Evolutionary conservation across 163 green algal genomes (phyloP), one percentile per base, ranked within the genome.

Genomic region (Chloroidium sp.): DNA sequence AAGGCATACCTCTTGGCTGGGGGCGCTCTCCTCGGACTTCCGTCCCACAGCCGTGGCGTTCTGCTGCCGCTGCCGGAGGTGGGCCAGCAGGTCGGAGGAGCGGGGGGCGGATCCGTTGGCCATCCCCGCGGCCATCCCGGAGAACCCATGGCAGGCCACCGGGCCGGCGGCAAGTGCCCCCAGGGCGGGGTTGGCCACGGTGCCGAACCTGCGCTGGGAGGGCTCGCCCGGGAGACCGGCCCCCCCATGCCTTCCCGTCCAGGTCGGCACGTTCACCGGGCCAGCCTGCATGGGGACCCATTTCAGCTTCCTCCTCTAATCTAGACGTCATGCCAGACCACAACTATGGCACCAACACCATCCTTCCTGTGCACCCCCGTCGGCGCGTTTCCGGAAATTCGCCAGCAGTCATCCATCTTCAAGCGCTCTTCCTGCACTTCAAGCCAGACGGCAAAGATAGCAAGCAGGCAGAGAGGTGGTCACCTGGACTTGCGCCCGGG

Each of bases 251-350:
- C 85, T 76, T 1, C 95, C 95, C 13, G 95, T 98, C 95, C 95
- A 98, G 0, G 95, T 98, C n/a, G 95, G 95, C 64, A 89, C 83
- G 76, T 87, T 88, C 57, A 98, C 87, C 61, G 85, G 78, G 6
- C 3, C 69, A 4, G 69, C 69, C 67, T 72, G 67, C 10, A 36
- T 36, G 36, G 36, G 36, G 2, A 81, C 76, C n/a, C 57, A 4
- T 67, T 61, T 78, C 62, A 36, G 58, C 8, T 12, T 72, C 1
- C 68, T 75, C 78, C 12, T n/a, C 36, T 61, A 12, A 74, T 8
- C 6, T 74, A 74, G n/a, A 60, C n/a, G 2, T 59, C 57, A 78
- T 12, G 69, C 74, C 4, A 76, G 6, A 36, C 59, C 6, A 3
- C 74, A 77, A 68, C 8, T 78, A 72, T 6, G 57, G 12, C 57